These are phyloP conservation scores for Penicillium goetzii DNA, from an alignment of 495 filamentous ascomycete species.

Conservation along the genomic window DNA sequence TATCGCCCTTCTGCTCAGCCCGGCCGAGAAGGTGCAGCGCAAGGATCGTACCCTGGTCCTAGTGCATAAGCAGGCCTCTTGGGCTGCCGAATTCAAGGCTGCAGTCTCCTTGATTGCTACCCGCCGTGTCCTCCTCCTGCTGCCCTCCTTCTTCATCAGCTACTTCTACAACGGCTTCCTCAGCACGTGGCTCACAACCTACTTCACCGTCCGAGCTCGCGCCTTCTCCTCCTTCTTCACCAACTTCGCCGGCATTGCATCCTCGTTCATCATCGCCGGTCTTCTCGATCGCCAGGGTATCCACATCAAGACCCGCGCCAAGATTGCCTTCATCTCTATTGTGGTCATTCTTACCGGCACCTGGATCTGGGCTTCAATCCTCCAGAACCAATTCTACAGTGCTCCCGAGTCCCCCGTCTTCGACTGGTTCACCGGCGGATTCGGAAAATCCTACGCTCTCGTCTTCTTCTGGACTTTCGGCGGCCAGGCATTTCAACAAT, in stretches of 20 bases:
- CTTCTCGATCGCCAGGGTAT: constrained; percentile 40
- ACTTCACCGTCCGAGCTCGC: constrained; percentile 41
- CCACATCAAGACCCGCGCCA: constrained; percentile 40
- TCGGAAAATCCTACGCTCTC: constrained; percentile 38
- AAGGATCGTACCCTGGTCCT: constrained; percentile 35
- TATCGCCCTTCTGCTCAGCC: constrained; percentile 34
- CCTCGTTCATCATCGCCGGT: constrained; percentile 36
- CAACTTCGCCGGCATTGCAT: constrained; percentile 40
- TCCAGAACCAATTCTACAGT: constrained; percentile 38
- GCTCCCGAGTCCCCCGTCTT: constrained; percentile 30
- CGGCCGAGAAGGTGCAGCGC: constrained; percentile 39
- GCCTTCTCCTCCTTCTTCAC: constrained; percentile 43
- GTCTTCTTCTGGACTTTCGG: constrained; percentile 42
- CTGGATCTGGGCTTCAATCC: constrained; percentile 40
- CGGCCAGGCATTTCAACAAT: constrained; percentile 41
- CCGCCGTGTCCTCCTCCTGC: constrained; percentile 33
- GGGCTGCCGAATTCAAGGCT: constrained; percentile 39
- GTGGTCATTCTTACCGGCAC: constrained; percentile 33
- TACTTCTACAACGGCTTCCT: constrained; percentile 44
- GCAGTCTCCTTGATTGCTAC: constrained; percentile 32
- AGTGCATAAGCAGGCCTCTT: constrained; percentile 34
- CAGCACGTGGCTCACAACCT: constrained; percentile 38
- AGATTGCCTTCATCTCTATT: constrained; percentile 33
- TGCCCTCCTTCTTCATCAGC: constrained; percentile 42
- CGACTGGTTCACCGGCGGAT: constrained; percentile 40